Evolutionary conservation across 1,284 basidiomycete species (phyloP).

Genomic region (Dichomitus squalens): DNA sequence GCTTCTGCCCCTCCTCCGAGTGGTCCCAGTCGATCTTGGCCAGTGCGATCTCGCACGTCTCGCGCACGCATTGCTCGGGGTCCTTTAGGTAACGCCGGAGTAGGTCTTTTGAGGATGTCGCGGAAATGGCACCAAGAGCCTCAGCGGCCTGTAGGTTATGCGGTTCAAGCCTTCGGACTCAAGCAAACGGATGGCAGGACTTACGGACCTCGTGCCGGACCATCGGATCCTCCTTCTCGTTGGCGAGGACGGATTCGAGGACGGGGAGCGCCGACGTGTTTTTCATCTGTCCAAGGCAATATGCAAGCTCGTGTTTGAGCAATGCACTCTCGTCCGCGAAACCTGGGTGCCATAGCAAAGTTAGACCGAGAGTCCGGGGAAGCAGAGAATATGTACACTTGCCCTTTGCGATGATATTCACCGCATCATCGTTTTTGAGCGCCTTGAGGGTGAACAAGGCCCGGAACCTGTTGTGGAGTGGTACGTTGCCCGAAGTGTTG

Average conservation of each 20-base stretch:
- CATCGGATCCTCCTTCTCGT: slow-evolving; percentile 88
- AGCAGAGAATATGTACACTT: slow-evolving; percentile 17
- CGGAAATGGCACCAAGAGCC: slow-evolving; percentile 94
- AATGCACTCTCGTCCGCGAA: slow-evolving; percentile 89
- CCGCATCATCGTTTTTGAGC: slow-evolving; percentile 78
- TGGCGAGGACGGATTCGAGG: slow-evolving; percentile 76
- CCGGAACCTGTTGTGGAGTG: slow-evolving; percentile 89
- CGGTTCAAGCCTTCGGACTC: not conserved
- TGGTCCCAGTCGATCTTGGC: slow-evolving; percentile 95
- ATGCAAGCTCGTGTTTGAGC: slow-evolving; percentile 97
- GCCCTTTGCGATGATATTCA: slow-evolving; percentile 88
- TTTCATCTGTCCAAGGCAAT: slow-evolving; percentile 94
- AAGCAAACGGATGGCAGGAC: not conserved
- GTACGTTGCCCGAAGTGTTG: slow-evolving; percentile 72
- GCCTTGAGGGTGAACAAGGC: slow-evolving; percentile 94
- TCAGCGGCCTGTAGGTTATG: slow-evolving; percentile 78
- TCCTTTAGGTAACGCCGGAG: slow-evolving; percentile 78
- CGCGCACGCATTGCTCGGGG: slow-evolving; percentile 81
- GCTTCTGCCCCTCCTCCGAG: slow-evolving; percentile 66
- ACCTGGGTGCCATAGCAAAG: slow-evolving; percentile 47
- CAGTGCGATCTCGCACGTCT: slow-evolving; percentile 98
- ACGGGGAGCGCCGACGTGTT: slow-evolving; percentile 75
- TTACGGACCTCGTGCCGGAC: slow-evolving; percentile 89
- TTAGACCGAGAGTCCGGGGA: not conserved
- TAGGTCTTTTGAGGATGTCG: slow-evolving; percentile 65